Evolutionary conservation across 768 basidiomycete species (phyloP).

Genomic region (Phlebiopsis flavidoalba): DNA sequence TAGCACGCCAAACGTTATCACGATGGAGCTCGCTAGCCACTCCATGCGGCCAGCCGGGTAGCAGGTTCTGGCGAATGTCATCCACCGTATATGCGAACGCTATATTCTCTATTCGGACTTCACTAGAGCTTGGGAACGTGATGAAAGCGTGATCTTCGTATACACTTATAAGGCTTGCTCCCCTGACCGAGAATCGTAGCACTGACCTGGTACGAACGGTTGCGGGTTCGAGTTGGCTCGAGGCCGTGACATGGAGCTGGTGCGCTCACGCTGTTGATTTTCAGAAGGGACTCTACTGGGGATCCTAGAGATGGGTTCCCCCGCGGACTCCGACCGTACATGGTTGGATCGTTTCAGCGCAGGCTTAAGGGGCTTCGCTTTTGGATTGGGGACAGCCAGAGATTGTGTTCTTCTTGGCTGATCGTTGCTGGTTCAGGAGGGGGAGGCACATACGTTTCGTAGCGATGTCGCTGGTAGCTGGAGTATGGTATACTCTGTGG

Average conservation of each 20-base stretch:
- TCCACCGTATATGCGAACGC: slow-evolving; percentile 49
- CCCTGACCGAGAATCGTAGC: neutral
- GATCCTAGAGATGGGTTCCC: slow-evolving; percentile 4
- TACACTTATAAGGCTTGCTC: neutral
- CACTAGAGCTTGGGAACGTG: slow-evolving; percentile 59
- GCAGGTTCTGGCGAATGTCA: slow-evolving; percentile 51
- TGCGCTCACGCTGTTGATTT: slow-evolving; percentile 8
- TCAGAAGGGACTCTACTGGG: slow-evolving; percentile 14
- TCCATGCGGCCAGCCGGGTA: slow-evolving; percentile 67
- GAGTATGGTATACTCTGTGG: slow-evolving; percentile 1
- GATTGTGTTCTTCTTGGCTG: slow-evolving; percentile 2
- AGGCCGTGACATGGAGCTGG: slow-evolving; percentile 15
- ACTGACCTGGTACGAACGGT: slow-evolving; percentile 22
- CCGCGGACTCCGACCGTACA: slow-evolving; percentile 14
- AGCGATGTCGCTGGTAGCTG: slow-evolving; percentile 5
- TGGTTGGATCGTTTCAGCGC: slow-evolving; percentile 48
- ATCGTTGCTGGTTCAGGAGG: slow-evolving; percentile 1
- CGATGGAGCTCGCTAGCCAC: slow-evolving; percentile 31
- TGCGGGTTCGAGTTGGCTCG: slow-evolving; percentile 30
- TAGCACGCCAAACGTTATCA: slow-evolving; percentile 27
- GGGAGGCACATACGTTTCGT: slow-evolving; percentile 1
- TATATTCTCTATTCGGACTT: slow-evolving; percentile 45
- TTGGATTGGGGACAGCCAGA: slow-evolving; percentile 1
- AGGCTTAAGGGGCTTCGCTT: slow-evolving; percentile 42
- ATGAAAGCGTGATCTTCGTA: slow-evolving; percentile 66